Evolutionary conservation across 495 filamentous ascomycete genomes (phyloP).

Genomic region (Aspergillus baeticus): DNA sequence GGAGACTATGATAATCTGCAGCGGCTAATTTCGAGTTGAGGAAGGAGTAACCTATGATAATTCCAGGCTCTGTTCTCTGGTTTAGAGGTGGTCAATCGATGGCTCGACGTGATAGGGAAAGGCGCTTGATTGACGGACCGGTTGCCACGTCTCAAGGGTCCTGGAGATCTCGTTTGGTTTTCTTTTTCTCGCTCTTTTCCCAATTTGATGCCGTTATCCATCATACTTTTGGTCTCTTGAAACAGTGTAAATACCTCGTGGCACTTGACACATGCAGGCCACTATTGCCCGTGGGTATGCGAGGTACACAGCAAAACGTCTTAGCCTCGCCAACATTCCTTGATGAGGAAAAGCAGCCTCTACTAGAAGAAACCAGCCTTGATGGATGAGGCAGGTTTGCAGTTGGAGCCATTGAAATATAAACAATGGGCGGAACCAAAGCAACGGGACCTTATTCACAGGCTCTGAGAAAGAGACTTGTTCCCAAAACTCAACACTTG

Average conservation of each 20-base stretch:
- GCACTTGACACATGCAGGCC: conserved; percentile 12
- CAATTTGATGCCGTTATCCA: background rate
- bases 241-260: background rate
- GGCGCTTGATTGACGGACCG: background rate
- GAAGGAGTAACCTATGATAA: background rate
- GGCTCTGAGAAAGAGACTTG: background rate
- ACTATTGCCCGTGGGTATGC: background rate
- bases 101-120: background rate
- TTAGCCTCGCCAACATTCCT: too few relatives aligned
- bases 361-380: too few relatives aligned
- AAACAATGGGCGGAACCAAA: conserved; percentile 3
- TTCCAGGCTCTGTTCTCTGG: background rate
- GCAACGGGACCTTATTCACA: background rate
- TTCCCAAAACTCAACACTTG: background rate
- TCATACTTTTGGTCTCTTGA: background rate
- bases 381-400: too few relatives aligned
- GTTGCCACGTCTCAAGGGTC: background rate
- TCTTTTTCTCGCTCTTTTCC: background rate
- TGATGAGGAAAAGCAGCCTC: too few relatives aligned
- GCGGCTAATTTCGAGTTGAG: background rate
- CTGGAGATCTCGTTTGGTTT: background rate
- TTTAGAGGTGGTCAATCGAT: background rate
- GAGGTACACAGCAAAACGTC: too few relatives aligned
- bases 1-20: background rate
- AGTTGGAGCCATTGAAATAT: conserved; percentile 1